phyloP scores from a whole-genome alignment of 352 stramenopile species.

The Elongisporangium senticosum region DNA sequence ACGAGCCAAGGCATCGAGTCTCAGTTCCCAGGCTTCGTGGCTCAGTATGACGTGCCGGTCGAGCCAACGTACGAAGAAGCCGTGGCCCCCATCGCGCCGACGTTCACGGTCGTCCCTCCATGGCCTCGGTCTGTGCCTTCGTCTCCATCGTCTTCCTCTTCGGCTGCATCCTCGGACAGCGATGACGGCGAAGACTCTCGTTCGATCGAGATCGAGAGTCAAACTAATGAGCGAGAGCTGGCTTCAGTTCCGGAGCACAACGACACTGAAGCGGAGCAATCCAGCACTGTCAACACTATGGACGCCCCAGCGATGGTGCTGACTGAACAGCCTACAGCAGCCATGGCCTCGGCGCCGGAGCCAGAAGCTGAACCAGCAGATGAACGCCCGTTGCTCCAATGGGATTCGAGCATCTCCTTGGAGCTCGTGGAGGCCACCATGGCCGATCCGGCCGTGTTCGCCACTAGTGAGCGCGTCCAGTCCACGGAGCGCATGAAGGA shows the following conservation, averaged over 20 bases:
- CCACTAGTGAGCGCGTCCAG: constrained; percentile 15
- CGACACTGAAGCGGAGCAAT: background rate
- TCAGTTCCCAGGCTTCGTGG: constrained; percentile 19
- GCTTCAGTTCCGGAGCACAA: background rate
- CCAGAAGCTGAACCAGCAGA: background rate
- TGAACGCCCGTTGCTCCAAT: background rate
- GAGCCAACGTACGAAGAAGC: constrained; percentile 11
- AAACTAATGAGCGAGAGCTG: background rate
- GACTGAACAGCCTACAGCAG: background rate
- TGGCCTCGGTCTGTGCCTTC: background rate
- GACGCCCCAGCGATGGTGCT: background rate
- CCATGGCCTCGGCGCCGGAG: background rate
- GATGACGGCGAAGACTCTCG: background rate
- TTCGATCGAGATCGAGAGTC: background rate
- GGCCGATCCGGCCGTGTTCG: constrained; percentile 20
- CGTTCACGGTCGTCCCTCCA: background rate
- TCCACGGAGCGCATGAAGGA: constrained; percentile 36
- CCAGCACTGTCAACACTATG: background rate
- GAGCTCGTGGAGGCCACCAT: constrained; percentile 20
- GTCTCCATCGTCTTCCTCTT: background rate
- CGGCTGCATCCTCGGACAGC: background rate
- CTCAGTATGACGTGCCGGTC: constrained; percentile 23
- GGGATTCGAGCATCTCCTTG: constrained; percentile 3
- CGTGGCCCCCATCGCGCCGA: background rate
- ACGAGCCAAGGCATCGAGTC: constrained; percentile 9